Evolutionary conservation across 176 grass and related monocot genomes (phyloP), one percentile per base, ranked within the genome.

Genomic region (Coix lacrymajobi): DNA sequence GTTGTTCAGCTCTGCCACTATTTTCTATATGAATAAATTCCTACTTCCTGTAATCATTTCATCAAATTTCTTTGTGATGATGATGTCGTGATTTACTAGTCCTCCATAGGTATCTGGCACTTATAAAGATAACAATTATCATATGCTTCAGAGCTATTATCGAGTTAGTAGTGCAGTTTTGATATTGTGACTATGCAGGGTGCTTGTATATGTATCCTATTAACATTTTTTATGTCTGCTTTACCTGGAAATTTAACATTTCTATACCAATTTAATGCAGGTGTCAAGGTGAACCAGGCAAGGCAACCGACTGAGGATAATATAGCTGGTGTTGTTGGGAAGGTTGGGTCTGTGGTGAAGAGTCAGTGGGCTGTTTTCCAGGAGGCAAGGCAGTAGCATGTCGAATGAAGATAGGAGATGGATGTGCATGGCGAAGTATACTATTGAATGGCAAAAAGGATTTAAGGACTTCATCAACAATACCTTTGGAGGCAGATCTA

Each of bases 271-370:
- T 79, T 69, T 60, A 15, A 58, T 37, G 25, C 80, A 97, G 95
- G 95, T 66, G 68, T 91, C 72, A 94, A 82, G 88, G 72, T 97
- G 77, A 97, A 91, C 82, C 88, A 92, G 52, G 95, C 92, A 52
- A 81, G 95, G 2, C 90, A 97, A 86, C 92, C 92, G 20, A 92
- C 95, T 3, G 95, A 92, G 26, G 95, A 77, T 64, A 97, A 97
- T 48, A 89, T 92, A 44, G 73, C 86, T 81, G 95, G 94, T 82
- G 90, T 68, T 25, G 95, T 92, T 5, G 90, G 84, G 6, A 94
- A 92, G 81, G 90, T 97, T 75, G 90, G 90, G 5, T 94, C 95
- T 3, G 82, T 97, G 77, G 81, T 97, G 70, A 97, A 94, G 88
- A 91, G 61, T 51, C 84, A 86, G 12, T 97, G 95, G 95, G 39